These are phyloP conservation scores for Leptographium procerum DNA, from an alignment of 2,329 filamentous ascomycete genomes.

Conservation along the genomic window DNA sequence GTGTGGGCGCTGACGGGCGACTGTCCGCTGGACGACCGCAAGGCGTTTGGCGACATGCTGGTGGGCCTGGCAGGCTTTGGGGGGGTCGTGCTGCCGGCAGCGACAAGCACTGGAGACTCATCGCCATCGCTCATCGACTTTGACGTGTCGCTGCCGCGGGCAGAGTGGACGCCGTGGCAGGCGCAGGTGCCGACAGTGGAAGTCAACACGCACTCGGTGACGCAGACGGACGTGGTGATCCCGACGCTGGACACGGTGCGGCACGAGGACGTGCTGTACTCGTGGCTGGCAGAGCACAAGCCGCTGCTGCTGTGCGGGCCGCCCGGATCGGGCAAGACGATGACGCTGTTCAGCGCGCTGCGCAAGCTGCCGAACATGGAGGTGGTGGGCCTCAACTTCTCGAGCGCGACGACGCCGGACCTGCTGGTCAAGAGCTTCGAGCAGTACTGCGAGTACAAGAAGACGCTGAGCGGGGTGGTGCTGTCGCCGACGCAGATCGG, in stretches of 20 bases:
- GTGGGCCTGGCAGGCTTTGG: conserved; percentile 77
- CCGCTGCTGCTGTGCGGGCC: conserved; percentile 92
- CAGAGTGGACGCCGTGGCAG: conserved; percentile 89
- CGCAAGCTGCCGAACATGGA: conserved; percentile 98
- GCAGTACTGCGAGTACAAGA: conserved; percentile 99
- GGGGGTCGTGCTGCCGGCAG: conserved; percentile 52
- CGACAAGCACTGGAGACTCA: conserved; percentile 16
- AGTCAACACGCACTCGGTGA: conserved; percentile 96
- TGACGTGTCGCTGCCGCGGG: conserved; percentile 75
- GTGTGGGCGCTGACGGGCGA: conserved; percentile 97
- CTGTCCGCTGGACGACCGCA: conserved; percentile 78
- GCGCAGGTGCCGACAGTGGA: conserved; percentile 89
- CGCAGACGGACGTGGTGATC: conserved; percentile 96
- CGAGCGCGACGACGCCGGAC: conserved; percentile 94
- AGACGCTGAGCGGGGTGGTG: conserved; percentile 91
- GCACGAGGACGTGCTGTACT: conserved; percentile 98
- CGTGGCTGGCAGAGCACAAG: conserved; percentile 98
- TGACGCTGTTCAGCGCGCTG: conserved; percentile 96
- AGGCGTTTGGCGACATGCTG: conserved; percentile 77
- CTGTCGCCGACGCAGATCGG: conserved; percentile 95
- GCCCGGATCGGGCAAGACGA: conserved; percentile 97
- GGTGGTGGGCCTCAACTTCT: conserved; percentile 97
- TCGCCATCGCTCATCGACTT: conserved; percentile 79
- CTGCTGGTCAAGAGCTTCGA: conserved; percentile 98
- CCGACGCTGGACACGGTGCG: conserved; percentile 94